phyloP scores from a whole-genome alignment of 2,329 filamentous ascomycete genomes.

The Akanthomyces dipterigenus region DNA sequence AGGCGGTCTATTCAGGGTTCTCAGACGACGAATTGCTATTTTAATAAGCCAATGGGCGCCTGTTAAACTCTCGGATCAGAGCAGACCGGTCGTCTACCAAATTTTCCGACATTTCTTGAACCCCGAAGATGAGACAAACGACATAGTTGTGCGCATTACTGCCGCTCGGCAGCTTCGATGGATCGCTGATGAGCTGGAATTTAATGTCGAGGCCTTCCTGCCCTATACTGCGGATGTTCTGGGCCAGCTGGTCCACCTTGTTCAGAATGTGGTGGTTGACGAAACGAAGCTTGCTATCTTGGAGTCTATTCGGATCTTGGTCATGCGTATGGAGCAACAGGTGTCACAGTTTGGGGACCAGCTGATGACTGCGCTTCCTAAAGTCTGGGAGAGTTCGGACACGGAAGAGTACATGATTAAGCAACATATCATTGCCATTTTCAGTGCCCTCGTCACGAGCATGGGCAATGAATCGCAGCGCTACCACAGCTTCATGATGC shows the following conservation, averaged over 20 bases:
- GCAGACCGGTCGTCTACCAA: conserved; percentile 71
- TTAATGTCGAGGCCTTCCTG: conserved; percentile 64
- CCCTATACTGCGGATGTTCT: conserved; percentile 72
- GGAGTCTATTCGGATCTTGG: conserved; percentile 75
- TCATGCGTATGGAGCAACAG: conserved; percentile 72
- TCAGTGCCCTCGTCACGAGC: conserved; percentile 77
- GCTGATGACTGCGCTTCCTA: conserved; percentile 73
- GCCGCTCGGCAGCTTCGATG: conserved; percentile 77
- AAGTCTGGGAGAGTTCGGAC: conserved; percentile 77
- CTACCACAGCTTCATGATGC: conserved; percentile 75
- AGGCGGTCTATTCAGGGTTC: conserved; percentile 62
- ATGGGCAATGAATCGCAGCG: conserved; percentile 71
- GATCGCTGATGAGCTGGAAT: conserved; percentile 79
- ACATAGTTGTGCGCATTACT: conserved; percentile 86
- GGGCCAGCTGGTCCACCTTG: conserved; percentile 65
- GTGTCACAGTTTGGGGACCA: conserved; percentile 65
- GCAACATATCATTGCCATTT: conserved; percentile 80
- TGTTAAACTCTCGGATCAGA: conserved; percentile 63
- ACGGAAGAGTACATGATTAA: conserved; percentile 85
- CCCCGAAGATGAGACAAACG: conserved; percentile 70
- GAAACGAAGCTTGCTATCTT: conserved; percentile 89
- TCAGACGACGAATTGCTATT: conserved; percentile 83
- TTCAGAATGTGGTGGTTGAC: conserved; percentile 70
- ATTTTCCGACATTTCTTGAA: conserved; percentile 85
- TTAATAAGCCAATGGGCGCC: conserved; percentile 85